Base-by-base conservation (phyloP, 2,329 filamentous ascomycete species). In the Paramyrothecium sp. region DNA sequence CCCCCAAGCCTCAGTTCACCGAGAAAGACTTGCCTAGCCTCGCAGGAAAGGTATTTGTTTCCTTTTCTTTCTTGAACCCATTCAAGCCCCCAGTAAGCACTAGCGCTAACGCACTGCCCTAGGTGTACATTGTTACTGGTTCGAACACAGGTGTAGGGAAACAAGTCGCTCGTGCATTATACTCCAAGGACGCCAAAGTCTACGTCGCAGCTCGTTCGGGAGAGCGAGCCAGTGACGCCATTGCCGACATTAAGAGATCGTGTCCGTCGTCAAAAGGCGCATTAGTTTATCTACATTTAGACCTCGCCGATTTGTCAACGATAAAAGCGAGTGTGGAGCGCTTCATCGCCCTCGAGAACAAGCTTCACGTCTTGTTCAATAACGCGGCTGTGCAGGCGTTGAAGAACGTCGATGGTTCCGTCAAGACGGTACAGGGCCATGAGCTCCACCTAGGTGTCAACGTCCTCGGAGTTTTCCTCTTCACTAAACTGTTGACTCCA, bases 141-240 rank as follows among this genome's bases (percentile, higher is more conserved):
- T 58, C 64, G 51, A 66, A 65, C 57, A 62, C 62, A 11, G 68
- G 68, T 76, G 71, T 82, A 7, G 82, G 81, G 20, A 73, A 76
- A 46, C 78, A 83, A 59, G 71, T 84, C n/a, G 71, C 70, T 53
- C 74, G 73, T 30, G 77, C 84, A 5, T 72, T 86, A 17, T 86
- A 85, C 66, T 65, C 69, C 4, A 75, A 74, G 23, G 78, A 81
- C 56, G 81, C 71, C 41, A 82, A 71, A 3, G 76, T 85, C 23
- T 85, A 84, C 65, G 66, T 84, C 38, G 79, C 79, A 3, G 76
- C 75, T 1, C 78, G 81, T 41, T 76, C 72, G 3, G 60, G 69
- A 22, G 65, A 71, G 11, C 78, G 78, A 58, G 77, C 72, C 30
- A 66, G 69, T 4, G 54, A 64, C 0, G 77, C 78, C 26, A 79